Evolutionary conservation across 768 basidiomycete species (phyloP).

Genomic region (Auricularia cornea): DNA sequence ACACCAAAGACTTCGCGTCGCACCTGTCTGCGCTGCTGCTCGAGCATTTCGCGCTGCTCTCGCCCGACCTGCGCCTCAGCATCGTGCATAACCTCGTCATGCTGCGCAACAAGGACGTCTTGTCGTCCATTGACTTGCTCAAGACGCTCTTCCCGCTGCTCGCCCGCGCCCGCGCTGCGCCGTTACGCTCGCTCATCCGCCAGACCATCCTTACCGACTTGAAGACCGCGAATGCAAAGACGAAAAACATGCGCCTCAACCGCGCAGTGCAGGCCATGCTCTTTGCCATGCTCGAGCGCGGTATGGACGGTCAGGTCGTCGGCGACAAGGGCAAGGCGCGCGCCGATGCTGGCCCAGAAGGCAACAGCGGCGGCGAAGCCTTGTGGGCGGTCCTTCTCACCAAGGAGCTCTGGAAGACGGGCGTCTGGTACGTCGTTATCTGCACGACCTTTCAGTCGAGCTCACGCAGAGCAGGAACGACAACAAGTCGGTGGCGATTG

Average conservation of each 20-base stretch:
- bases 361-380: slow-evolving; percentile 62
- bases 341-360: slow-evolving; percentile 30
- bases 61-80: slow-evolving; percentile 74
- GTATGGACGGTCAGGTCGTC: slow-evolving; percentile 71
- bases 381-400: slow-evolving; percentile 96
- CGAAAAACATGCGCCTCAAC: slow-evolving; percentile 94
- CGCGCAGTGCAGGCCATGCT: slow-evolving; percentile 92
- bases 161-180: slow-evolving; percentile 82
- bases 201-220: slow-evolving; percentile 93
- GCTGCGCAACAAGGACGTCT: slow-evolving; percentile 87
- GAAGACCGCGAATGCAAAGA: slow-evolving; percentile 75
- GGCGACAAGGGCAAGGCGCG: slow-evolving; percentile 79
- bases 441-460: not conserved
- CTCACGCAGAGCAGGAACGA: slow-evolving; percentile 53
- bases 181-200: slow-evolving; percentile 78
- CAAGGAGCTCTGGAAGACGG: slow-evolving; percentile 90
- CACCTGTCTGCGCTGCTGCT: slow-evolving; percentile 74
- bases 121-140: slow-evolving; percentile 83
- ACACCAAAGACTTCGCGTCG: slow-evolving; percentile 77
- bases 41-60: slow-evolving; percentile 64
- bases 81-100: slow-evolving; percentile 89
- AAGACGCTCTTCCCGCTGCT: slow-evolving; percentile 90
- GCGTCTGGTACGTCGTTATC: slow-evolving; percentile 51
- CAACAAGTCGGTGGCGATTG: slow-evolving; percentile 85
- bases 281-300: slow-evolving; percentile 92